A percentile compares a stretch with the other conserved stretches of the same genome.
These are phyloP conservation scores for Kwoniella mangroviensis DNA, from an alignment of 768 basidiomycete genomes.

Conservation along the genomic window DNA sequence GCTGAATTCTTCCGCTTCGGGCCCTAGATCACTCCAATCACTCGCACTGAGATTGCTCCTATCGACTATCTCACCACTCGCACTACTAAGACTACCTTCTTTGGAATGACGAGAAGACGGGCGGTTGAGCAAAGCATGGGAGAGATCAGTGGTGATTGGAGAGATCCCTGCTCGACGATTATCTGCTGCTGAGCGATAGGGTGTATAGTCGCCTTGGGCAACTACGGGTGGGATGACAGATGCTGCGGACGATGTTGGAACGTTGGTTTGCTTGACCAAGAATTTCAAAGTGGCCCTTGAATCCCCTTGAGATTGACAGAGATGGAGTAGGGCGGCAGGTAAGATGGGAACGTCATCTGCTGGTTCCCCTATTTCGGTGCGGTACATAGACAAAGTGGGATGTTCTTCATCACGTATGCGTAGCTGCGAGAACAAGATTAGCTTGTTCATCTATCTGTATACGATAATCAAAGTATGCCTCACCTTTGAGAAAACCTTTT, in stretches of 20 bases:
- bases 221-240: constrained; percentile 65
- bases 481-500: constrained; percentile 54
- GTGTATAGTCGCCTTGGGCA: constrained; percentile 22
- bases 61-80: constrained; percentile 45
- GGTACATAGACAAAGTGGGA: constrained; percentile 75
- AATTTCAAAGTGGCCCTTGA: constrained; percentile 81
- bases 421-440: constrained; percentile 33
- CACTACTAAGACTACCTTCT: constrained; percentile 49
- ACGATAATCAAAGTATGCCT: background rate
- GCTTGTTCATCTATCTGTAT: background rate
- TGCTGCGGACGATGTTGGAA: constrained; percentile 64
- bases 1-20: constrained; percentile 26
- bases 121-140: constrained; percentile 19
- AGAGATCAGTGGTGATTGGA: constrained; percentile 35
- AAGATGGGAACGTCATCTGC: constrained; percentile 75
- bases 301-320: constrained; percentile 76
- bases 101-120: constrained; percentile 47
- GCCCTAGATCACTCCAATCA: constrained; percentile 39
- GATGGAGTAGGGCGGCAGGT: constrained; percentile 71
- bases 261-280: constrained; percentile 67
- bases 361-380: constrained; percentile 80
- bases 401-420: constrained; percentile 79
- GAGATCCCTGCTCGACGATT: constrained; percentile 27
- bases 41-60: constrained; percentile 27
- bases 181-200: constrained; percentile 21